Base-by-base conservation (phyloP, 345 rosid species). In the Populus ilicifolia region DNA sequence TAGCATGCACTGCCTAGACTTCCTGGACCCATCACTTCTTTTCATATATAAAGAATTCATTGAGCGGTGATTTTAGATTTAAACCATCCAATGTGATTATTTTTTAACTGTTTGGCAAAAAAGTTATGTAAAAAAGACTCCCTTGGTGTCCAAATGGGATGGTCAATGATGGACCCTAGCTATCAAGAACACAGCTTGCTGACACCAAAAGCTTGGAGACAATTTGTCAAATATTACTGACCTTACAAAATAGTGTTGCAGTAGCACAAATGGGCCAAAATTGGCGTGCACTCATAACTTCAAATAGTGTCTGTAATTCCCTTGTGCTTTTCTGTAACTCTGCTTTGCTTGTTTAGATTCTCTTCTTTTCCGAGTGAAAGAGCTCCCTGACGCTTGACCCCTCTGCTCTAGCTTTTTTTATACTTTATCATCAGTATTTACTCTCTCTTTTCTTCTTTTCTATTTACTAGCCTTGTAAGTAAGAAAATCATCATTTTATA, bases 291-390 rank as follows among this genome's bases (percentile, higher is more conserved):
- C 78, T 67, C 75, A 25, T 56, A 54, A 39, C 76, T 78, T 74
- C 72, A 79, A 77, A 70, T 59, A 43, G 80, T 78, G 76, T 20
- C 80, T 70, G 71, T 35, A 79, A 78, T 80, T 25, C 69, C 38
- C 72, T n/a, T 17, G 12, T 29, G 30, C 83, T 83, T 78, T 83
- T 79, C 69, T 27, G 29, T 27, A 27, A 27, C 29, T 27, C 29
- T 81, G 43, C 85, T 84, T 83, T 84, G 67, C 69, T 43, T 2
- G 4, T 43, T 43, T 66, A 81, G 83, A 83, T 80, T 85, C 84
- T 78, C 83, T 69, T 80, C 83, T 75, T 82, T 79, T 72, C 71
- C 69, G 56, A 80, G 84, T 59, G 66, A 83, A 81, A 77, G 71
- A 77, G 75, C 82, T 73, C 69, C 59, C 76, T 63, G 73, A 35